phyloP scores from a whole-genome alignment of 495 filamentous ascomycete genomes.

The Penicillium steckii region DNA sequence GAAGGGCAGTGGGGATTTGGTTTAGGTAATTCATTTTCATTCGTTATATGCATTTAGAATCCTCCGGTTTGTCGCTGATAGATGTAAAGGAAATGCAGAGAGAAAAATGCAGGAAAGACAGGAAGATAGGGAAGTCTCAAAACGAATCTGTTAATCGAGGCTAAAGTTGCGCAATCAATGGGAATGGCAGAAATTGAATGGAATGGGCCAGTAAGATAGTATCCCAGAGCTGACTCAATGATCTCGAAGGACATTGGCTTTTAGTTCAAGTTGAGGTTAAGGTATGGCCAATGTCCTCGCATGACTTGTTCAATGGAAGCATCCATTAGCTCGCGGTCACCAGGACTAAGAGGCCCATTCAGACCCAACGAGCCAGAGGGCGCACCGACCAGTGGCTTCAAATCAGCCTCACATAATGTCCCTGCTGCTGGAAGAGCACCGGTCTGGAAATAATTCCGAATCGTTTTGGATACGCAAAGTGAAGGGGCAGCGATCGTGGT shows the following conservation, averaged over 20 bases:
- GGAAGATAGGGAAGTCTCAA: background rate
- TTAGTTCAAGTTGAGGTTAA: background rate
- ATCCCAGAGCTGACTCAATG: background rate
- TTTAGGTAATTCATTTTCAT: background rate
- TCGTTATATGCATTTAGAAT: background rate
- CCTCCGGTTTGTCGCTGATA: background rate
- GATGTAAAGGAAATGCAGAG: background rate
- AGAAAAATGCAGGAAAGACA: background rate
- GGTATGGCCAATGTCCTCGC: slow-evolving; percentile 5
- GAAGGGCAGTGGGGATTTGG: background rate
- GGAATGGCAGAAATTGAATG: background rate
- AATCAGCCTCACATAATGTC: slow-evolving; percentile 41
- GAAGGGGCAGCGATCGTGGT: slow-evolving; percentile 46
- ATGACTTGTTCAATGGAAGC: slow-evolving; percentile 20
- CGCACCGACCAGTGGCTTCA: slow-evolving; percentile 30
- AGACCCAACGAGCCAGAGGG: background rate
- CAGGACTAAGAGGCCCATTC: slow-evolving; percentile 4
- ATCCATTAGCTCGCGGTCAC: slow-evolving; percentile 22
- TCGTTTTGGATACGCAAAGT: slow-evolving; percentile 41
- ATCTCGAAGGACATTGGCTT: background rate
- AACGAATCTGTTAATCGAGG: background rate
- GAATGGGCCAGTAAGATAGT: too few species aligned
- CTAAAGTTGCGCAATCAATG: background rate
- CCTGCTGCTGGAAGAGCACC: slow-evolving; percentile 42
- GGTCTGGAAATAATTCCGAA: slow-evolving; percentile 47